A percentile compares a stretch with the other conserved stretches of the same genome.
phyloP scores from a whole-genome alignment of 148 eudicot genomes.

The Rhododendron simsii region DNA sequence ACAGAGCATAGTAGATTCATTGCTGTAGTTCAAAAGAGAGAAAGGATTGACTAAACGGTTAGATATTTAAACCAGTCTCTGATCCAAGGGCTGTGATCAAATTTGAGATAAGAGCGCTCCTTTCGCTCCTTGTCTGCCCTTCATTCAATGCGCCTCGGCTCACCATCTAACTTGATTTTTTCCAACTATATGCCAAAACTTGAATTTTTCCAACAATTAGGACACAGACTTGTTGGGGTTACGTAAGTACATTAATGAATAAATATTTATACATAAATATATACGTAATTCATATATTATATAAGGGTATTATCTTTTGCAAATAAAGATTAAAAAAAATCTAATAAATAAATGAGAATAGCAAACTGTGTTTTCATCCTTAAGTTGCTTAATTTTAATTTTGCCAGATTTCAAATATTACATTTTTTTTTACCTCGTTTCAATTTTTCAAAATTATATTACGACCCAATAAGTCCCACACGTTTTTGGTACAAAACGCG shows the following conservation, averaged over 20 bases:
- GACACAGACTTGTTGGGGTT: background rate
- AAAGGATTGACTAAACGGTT: background rate
- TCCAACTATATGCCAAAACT: background rate
- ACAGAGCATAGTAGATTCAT: background rate
- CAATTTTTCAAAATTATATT: background rate
- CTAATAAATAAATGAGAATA: background rate
- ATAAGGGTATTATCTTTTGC: background rate
- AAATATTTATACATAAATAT: too few relatives aligned
- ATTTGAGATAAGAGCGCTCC: too few relatives aligned
- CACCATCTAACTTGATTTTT: background rate
- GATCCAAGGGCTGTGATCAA: background rate
- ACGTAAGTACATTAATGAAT: background rate
- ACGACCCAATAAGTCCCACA: background rate
- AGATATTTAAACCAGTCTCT: background rate
- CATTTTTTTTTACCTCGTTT: too few relatives aligned
- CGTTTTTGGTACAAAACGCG: too few relatives aligned
- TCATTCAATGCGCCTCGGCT: background rate
- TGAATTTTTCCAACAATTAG: background rate
- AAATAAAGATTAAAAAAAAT: too few relatives aligned
- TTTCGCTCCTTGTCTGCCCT: background rate
- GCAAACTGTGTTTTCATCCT: background rate
- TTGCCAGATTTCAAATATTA: too few relatives aligned
- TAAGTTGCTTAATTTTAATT: background rate
- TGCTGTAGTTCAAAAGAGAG: background rate
- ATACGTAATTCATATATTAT: background rate